Conservation (phyloP, 768 basidiomycete genomes). For the Hemileccinum rubropunctum region DNA sequence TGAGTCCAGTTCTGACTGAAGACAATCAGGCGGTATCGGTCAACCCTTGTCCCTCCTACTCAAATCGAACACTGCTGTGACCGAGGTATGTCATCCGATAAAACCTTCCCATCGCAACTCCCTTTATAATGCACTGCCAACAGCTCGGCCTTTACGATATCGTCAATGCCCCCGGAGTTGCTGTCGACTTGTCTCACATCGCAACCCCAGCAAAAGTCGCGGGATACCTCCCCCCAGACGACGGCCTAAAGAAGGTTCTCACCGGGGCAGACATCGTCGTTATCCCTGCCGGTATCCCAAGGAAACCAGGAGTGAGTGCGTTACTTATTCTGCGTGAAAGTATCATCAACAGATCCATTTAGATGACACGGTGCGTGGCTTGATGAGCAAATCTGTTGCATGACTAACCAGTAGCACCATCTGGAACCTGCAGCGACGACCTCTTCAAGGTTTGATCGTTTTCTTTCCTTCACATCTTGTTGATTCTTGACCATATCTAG, state of each 20-base stretch:
- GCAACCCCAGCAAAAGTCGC: slow-evolving; percentile 81
- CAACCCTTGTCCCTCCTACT: slow-evolving; percentile 92
- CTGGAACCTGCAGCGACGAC: slow-evolving; percentile 64
- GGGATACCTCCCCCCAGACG: slow-evolving; percentile 77
- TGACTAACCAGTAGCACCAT: slow-evolving; percentile 14
- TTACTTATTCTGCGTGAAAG: neutral
- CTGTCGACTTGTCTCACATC: slow-evolving; percentile 93
- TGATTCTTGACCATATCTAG: slow-evolving; percentile 37
- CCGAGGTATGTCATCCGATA: slow-evolving; percentile 49
- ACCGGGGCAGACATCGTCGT: slow-evolving; percentile 87
- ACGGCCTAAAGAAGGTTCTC: slow-evolving; percentile 80
- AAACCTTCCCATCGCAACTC: neutral
- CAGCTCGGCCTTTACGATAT: slow-evolving; percentile 94
- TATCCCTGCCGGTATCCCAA: slow-evolving; percentile 94
- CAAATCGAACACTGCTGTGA: slow-evolving; percentile 80
- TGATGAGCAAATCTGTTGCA: neutral
- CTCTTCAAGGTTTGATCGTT: slow-evolving; percentile 75
- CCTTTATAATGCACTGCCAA: neutral
- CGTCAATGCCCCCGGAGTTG: slow-evolving; percentile 96
- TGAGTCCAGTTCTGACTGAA: slow-evolving; percentile 5
- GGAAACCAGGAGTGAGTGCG: slow-evolving; percentile 83
- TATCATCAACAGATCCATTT: slow-evolving; percentile 1
- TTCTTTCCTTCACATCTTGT: neutral
- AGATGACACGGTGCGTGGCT: slow-evolving; percentile 51
- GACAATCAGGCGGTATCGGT: slow-evolving; percentile 81